phyloP scores from a whole-genome alignment of 1,284 basidiomycete species.

The Ceratobasidium sp. region DNA sequence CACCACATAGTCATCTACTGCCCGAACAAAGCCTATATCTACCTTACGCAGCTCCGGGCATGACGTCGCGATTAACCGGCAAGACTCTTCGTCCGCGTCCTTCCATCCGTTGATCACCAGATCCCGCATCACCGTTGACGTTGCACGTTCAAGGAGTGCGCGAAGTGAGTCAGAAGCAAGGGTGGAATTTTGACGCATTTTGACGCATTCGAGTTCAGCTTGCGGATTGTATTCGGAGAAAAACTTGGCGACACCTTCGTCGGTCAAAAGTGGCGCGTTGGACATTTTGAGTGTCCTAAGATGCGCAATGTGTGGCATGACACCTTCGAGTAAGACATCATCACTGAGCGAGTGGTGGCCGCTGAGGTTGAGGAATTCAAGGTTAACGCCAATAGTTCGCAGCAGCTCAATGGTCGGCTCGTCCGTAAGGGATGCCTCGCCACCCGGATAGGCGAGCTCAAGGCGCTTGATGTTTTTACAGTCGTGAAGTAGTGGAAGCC shows the following conservation, averaged over 20 bases:
- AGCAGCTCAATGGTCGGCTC: constrained; percentile 69
- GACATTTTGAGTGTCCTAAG: constrained; percentile 70
- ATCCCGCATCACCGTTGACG: constrained; percentile 61
- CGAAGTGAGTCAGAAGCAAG: constrained; percentile 69
- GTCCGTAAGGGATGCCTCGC: constrained; percentile 62
- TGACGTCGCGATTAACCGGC: constrained; percentile 63
- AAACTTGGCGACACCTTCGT: constrained; percentile 73
- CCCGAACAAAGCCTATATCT: constrained; percentile 89
- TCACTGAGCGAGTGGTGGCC: constrained; percentile 69
- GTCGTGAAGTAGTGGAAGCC: constrained; percentile 64
- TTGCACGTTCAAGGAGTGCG: constrained; percentile 78
- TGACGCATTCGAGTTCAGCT: constrained; percentile 50
- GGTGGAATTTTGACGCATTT: constrained; percentile 68
- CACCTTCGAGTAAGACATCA: constrained; percentile 66
- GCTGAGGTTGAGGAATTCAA: constrained; percentile 71
- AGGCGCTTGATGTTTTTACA: constrained; percentile 64
- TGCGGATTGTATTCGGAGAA: constrained; percentile 60
- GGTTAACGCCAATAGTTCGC: constrained; percentile 59
- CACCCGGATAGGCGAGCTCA: constrained; percentile 67
- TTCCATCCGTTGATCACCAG: constrained; percentile 86
- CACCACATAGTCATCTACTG: constrained; percentile 84
- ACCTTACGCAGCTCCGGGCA: constrained; percentile 67
- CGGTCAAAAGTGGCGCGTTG: constrained; percentile 70
- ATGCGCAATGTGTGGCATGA: constrained; percentile 64
- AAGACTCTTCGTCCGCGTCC: constrained; percentile 64